phyloP scores from a whole-genome alignment of 192 early-diverging fungal species.

The Radiomyces spectabilis region DNA sequence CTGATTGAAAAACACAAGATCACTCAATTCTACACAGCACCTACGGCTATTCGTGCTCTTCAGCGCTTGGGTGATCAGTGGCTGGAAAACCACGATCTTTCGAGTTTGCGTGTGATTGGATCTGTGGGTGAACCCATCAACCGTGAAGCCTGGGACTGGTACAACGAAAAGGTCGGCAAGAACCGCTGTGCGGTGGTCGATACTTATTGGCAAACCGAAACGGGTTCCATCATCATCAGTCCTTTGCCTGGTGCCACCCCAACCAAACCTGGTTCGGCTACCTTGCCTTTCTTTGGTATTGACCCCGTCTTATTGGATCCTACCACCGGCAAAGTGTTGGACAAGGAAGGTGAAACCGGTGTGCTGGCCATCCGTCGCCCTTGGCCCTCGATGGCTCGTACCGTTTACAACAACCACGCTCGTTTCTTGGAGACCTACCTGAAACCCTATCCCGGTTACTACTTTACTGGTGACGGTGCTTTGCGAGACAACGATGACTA shows the following conservation, averaged over 20 bases:
- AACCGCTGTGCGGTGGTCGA: conserved; percentile 86
- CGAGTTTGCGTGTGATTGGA: conserved; percentile 80
- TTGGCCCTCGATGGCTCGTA: conserved; percentile 89
- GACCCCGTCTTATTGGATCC: conserved; percentile 82
- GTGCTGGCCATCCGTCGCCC: conserved; percentile 80
- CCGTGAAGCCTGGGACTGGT: conserved; percentile 96
- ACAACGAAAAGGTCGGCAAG: conserved; percentile 83
- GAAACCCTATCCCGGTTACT: conserved; percentile 80
- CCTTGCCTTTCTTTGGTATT: conserved; percentile 94
- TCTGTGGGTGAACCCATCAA: conserved; percentile 97
- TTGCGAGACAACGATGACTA: conserved; percentile 87
- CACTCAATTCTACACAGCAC: conserved; percentile 96
- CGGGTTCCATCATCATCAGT: conserved; percentile 83
- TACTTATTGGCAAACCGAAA: conserved; percentile 93
- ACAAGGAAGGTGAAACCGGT: conserved; percentile 82
- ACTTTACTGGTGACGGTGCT: conserved; percentile 94
- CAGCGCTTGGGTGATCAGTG: conserved; percentile 74
- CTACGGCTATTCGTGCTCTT: conserved; percentile 92
- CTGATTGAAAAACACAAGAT: conserved; percentile 82
- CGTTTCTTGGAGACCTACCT: conserved; percentile 92
- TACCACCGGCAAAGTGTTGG: conserved; percentile 74
- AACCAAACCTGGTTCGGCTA: conserved; percentile 95
- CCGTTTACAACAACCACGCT: conserved; percentile 83
- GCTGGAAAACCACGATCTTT: conserved; percentile 72
- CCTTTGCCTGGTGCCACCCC: conserved; percentile 83